phyloP scores from a whole-genome alignment of 306 rosid genomes.

The Prunus mume region DNA sequence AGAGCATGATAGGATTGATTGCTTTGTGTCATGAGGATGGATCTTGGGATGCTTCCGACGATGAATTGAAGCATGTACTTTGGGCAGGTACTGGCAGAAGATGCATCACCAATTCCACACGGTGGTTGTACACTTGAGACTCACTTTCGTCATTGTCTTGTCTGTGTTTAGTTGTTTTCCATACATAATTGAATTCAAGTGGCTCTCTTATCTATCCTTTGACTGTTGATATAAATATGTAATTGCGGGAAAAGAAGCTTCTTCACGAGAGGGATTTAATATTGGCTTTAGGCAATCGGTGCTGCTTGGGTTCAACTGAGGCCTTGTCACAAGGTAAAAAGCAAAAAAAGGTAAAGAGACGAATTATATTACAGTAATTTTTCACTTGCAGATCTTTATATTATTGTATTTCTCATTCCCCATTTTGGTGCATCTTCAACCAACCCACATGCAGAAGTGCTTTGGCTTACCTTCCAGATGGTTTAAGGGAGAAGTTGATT shows the following conservation, averaged over 20 bases:
- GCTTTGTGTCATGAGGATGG: constrained; percentile 31
- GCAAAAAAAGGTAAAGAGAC: constrained; percentile 29
- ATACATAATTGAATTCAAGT: neutral
- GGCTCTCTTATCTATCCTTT: neutral
- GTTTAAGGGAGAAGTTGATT: constrained; percentile 52
- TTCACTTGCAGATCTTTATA: neutral
- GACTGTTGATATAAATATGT: neutral
- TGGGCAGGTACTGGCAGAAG: constrained; percentile 75
- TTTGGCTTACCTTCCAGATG: constrained; percentile 63
- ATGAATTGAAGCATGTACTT: constrained; percentile 41
- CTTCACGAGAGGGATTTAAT: constrained; percentile 84
- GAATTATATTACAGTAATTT: neutral
- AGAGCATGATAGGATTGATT: constrained; percentile 44
- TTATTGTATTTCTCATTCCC: constrained; percentile 5
- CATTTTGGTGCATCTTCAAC: neutral
- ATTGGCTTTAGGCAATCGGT: constrained; percentile 73
- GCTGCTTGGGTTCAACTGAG: constrained; percentile 59
- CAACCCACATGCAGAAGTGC: constrained; percentile 35
- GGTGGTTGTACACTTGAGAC: constrained; percentile 29
- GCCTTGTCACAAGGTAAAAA: constrained; percentile 80
- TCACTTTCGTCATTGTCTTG: constrained; percentile 9
- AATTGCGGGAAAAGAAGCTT: constrained; percentile 76
- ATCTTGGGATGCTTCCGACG: constrained; percentile 50
- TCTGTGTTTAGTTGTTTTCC: neutral
- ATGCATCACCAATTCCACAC: constrained; percentile 69